Evolutionary conservation across 2,329 filamentous ascomycete genomes (phyloP), one percentile per base, ranked within the genome.

Genomic region (Fusarium drepaniforme): DNA sequence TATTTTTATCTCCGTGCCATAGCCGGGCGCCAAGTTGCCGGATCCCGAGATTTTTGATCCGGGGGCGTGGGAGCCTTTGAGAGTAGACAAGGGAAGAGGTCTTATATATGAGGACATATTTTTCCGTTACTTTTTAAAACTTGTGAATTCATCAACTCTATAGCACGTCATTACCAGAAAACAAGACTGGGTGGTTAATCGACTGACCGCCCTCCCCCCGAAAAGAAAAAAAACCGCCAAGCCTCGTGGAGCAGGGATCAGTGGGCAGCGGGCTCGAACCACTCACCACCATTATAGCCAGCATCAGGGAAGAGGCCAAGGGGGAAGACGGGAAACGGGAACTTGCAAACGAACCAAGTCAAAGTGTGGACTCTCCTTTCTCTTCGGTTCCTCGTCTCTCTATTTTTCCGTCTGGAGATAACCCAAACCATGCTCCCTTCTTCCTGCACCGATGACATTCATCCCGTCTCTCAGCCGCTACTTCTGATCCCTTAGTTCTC

Each of bases 201-300:
- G 25, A 28, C 33, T 44, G 23, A 38, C 35, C 40, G 70, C 75
- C 74, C 71, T 30, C 70, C 44, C 44, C 33, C 12, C 33, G 70
- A 8, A 28, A 28, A 28, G 59, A 66, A 66, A 42, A 68, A 76
- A 68, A 75, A n/a, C n/a, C 72, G 75, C 75, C 75, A 77, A 77
- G 74, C 66, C 70, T 71, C 74, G 72, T 73, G 72, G 70, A 68
- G 68, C 74, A 73, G 65, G 72, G 74, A 73, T 75, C 61, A 53
- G 56, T 67, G 49, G 71, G 71, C 70, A 70, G 66, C 73, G 65
- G 66, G 57, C 71, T 74, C 71, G 66, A 69, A 68, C 71, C 68
- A 68, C 71, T 49, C 44, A 49, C 23, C 44, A 49, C 44, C 44
- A 49, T 11, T 49, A 49, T 28, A 49, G 44, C 44, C 44, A 56